These are phyloP conservation scores for Fusarium austroafricanum DNA, from an alignment of 2,329 filamentous ascomycete genomes.

Conservation along the genomic window DNA sequence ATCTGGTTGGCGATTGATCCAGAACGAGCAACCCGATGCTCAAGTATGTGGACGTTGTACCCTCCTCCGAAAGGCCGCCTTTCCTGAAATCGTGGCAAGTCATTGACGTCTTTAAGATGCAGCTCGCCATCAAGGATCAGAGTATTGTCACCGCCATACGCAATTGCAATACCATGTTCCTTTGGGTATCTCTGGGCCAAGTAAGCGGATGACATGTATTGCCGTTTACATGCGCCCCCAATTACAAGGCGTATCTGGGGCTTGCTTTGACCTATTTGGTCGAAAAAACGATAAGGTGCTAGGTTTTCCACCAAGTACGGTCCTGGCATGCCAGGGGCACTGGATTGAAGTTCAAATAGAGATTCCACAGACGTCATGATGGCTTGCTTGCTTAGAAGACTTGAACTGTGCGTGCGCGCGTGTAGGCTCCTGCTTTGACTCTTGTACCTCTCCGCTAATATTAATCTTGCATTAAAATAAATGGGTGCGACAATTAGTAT, in stretches of 20 bases:
- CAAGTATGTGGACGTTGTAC: neutral
- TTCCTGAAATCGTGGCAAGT: neutral
- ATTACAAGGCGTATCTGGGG: neutral
- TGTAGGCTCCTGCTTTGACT: neutral
- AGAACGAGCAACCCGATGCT: neutral
- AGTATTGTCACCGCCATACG: neutral
- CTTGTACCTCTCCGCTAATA: neutral
- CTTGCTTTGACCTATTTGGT: neutral
- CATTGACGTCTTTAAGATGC: neutral
- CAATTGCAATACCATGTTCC: neutral
- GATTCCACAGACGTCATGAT: neutral
- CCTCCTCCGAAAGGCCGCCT: neutral
- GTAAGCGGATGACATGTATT: neutral
- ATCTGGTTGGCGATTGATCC: neutral
- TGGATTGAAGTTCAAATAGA: slow-evolving; percentile 13
- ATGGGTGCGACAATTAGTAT: neutral
- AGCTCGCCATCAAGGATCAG: slow-evolving; percentile 11
- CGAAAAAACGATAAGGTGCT: neutral
- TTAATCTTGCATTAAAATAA: neutral
- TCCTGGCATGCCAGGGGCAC: slow-evolving; percentile 8
- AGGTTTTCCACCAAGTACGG: slow-evolving; percentile 13
- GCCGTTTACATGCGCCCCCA: neutral
- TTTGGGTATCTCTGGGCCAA: neutral
- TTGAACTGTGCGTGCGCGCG: neutral
- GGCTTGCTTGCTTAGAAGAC: neutral